Conservation (phyloP, 345 rosid genomes). For the Gossypium arboreum region DNA sequence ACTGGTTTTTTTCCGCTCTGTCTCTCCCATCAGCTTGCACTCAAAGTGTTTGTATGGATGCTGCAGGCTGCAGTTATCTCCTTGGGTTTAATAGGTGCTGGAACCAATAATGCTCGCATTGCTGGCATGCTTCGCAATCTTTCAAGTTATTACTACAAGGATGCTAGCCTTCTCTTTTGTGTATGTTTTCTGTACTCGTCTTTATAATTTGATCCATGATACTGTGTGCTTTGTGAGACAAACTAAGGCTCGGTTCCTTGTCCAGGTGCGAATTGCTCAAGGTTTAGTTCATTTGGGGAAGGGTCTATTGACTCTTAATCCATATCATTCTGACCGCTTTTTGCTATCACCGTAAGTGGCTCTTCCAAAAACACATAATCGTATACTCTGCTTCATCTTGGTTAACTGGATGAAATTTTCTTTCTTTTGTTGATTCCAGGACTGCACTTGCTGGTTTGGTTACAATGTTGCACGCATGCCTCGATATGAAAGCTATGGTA, state of each 20-base stretch:
- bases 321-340: constrained; percentile 88
- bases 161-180: constrained; percentile 80
- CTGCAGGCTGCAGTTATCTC: constrained; percentile 84
- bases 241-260: constrained; percentile 10
- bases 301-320: constrained; percentile 85
- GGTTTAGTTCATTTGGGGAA: constrained; percentile 94
- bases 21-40: constrained; percentile 1
- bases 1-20: background rate
- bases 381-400: background rate
- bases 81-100: constrained; percentile 92
- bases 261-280: constrained; percentile 92
- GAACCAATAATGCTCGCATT: constrained; percentile 94
- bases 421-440: constrained; percentile 30
- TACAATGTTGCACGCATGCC: constrained; percentile 76
- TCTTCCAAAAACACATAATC: background rate
- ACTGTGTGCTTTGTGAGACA: background rate
- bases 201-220: background rate
- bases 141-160: constrained; percentile 94
- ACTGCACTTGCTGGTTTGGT: constrained; percentile 83
- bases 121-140: constrained; percentile 98
- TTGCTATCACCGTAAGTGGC: constrained; percentile 77
- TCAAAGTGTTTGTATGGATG: constrained; percentile 17
- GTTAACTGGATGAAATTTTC: background rate
- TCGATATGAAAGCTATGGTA: constrained; percentile 82
- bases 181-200: constrained; percentile 62